Evolutionary conservation across 495 filamentous ascomycete genomes (phyloP).

Genomic region (Aspergillus nanangensis): DNA sequence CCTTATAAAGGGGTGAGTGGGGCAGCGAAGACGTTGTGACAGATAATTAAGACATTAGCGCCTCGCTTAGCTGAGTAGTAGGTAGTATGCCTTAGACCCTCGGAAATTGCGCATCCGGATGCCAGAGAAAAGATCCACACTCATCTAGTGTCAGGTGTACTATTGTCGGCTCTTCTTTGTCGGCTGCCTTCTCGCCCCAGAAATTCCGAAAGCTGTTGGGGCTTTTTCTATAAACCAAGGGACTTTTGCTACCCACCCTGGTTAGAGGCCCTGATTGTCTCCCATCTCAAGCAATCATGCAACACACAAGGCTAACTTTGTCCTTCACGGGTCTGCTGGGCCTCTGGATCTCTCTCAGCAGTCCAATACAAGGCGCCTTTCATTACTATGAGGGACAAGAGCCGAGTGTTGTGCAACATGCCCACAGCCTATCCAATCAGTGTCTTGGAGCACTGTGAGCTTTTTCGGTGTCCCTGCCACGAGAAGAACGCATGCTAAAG

Average conservation of each 20-base stretch:
- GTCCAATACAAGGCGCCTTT: neutral
- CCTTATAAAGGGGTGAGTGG: neutral
- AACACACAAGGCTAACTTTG: neutral
- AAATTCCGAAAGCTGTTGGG: too few species aligned
- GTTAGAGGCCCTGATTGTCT: neutral
- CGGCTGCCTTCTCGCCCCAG: too few species aligned
- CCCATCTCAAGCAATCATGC: neutral
- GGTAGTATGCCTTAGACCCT: too few species aligned
- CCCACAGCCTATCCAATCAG: constrained; percentile 1
- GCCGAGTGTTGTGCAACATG: neutral
- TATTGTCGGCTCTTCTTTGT: too few species aligned
- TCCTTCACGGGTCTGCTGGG: neutral
- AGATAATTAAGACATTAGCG: neutral
- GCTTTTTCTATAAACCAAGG: too few species aligned
- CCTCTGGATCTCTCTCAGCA: neutral
- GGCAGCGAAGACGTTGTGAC: neutral
- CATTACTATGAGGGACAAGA: neutral
- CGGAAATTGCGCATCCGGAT: too few species aligned
- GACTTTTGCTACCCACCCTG: neutral
- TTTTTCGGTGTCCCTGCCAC: constrained; percentile 1
- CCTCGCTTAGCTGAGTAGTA: neutral
- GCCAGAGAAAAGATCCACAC: too few species aligned
- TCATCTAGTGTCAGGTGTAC: too few species aligned
- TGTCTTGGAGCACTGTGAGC: constrained; percentile 2
- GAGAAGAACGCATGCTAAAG: constrained; percentile 1